phyloP scores from a whole-genome alignment of 306 rosid species.

The Albizia julibrissin region DNA sequence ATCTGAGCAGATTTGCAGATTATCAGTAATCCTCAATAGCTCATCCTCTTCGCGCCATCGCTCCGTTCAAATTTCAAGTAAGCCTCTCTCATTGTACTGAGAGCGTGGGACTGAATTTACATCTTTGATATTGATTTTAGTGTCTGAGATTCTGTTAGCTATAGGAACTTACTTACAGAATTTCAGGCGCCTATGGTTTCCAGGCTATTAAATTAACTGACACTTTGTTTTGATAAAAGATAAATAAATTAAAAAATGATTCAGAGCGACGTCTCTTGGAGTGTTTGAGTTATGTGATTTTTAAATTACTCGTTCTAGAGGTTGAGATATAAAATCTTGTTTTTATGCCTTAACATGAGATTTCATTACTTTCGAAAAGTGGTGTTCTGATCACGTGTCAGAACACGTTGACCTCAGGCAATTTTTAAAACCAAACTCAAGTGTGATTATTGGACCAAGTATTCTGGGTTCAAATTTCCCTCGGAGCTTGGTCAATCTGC shows the following conservation, averaged over 20 bases:
- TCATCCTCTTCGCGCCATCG: slow-evolving; percentile 51
- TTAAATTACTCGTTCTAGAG: neutral
- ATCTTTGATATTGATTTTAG: neutral
- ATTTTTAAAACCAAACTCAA: neutral
- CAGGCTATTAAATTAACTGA: neutral
- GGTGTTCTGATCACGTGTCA: slow-evolving; percentile 30
- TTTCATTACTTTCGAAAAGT: neutral
- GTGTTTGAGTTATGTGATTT: neutral
- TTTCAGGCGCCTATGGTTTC: neutral
- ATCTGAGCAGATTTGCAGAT: slow-evolving; percentile 66
- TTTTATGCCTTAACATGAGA: neutral
- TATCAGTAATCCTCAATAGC: slow-evolving; percentile 55
- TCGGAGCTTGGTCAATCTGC: slow-evolving; percentile 42
- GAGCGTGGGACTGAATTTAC: neutral
- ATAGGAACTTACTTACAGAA: neutral
- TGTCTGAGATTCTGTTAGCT: neutral
- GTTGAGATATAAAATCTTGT: neutral
- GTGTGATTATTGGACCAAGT: slow-evolving; percentile 26
- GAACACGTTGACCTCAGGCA: neutral
- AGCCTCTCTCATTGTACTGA: slow-evolving; percentile 7
- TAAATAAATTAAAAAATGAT: neutral
- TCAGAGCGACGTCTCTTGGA: slow-evolving; percentile 4
- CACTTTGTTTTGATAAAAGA: neutral
- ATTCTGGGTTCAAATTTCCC: slow-evolving; percentile 34
- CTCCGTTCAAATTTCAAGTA: slow-evolving; percentile 60